These are phyloP conservation scores for Trapa incisa DNA, from an alignment of 345 rosid genomes.

Conservation along the genomic window DNA sequence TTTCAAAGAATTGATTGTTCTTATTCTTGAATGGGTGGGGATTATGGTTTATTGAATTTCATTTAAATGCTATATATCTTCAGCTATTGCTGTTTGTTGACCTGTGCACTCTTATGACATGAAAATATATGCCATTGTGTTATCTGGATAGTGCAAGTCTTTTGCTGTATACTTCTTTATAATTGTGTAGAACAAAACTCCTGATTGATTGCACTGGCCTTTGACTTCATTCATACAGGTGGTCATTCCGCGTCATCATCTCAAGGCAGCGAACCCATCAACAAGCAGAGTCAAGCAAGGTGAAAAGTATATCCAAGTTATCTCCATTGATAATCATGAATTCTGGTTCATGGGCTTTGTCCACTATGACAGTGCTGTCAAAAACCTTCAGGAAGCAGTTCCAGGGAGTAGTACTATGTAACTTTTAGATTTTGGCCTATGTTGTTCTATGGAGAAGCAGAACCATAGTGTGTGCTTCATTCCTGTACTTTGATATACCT, in stretches of 20 bases:
- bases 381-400: slow-evolving; percentile 50
- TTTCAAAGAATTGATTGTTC: too few species aligned
- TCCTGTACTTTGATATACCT: not conserved
- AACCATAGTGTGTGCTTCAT: not conserved
- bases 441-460: too few species aligned
- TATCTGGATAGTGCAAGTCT: not conserved
- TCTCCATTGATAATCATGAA: slow-evolving; percentile 75
- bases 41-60: too few species aligned
- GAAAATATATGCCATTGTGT: not conserved
- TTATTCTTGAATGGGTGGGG: too few species aligned
- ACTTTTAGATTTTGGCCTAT: not conserved
- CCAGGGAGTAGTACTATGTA: not conserved
- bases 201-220: not conserved
- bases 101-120: not conserved
- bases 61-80: not conserved
- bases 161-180: too few species aligned
- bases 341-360: slow-evolving; percentile 94
- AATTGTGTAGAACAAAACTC: not conserved
- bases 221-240: slow-evolving; percentile 26
- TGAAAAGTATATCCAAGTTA: slow-evolving; percentile 73
- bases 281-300: slow-evolving; percentile 57
- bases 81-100: not conserved
- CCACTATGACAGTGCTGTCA: slow-evolving; percentile 63
- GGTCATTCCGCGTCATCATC: slow-evolving; percentile 51
- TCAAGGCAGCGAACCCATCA: slow-evolving; percentile 72